Evolutionary conservation across 2,329 filamentous ascomycete genomes (phyloP).

Genomic region (Mycogone perniciosa): DNA sequence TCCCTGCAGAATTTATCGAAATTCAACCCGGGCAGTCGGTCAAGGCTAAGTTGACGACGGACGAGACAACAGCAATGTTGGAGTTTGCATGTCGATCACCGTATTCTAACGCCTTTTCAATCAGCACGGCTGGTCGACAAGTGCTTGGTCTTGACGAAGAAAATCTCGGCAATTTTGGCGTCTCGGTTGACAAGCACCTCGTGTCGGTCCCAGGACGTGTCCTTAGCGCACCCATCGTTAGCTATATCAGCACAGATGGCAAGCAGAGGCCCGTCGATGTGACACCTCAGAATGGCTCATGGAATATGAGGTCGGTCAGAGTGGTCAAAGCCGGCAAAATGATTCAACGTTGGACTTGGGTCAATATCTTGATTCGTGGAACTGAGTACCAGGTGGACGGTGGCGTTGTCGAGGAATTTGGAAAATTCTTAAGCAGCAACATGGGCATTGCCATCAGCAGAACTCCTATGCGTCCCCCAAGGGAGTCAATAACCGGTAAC

Average conservation of each 20-base stretch:
- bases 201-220: slow-evolving; percentile 69
- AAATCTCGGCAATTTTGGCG: slow-evolving; percentile 50
- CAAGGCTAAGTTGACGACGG: slow-evolving; percentile 49
- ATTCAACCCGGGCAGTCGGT: slow-evolving; percentile 60
- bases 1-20: slow-evolving; percentile 60
- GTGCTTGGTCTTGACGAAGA: slow-evolving; percentile 52
- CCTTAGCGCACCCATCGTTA: slow-evolving; percentile 52
- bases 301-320: slow-evolving; percentile 59
- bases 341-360: slow-evolving; percentile 46
- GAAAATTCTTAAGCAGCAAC: slow-evolving; percentile 27
- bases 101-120: slow-evolving; percentile 58
- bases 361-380: slow-evolving; percentile 30
- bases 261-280: slow-evolving; percentile 20
- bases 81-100: slow-evolving; percentile 63
- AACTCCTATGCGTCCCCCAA: slow-evolving; percentile 12
- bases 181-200: slow-evolving; percentile 54
- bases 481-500: slow-evolving; percentile 4
- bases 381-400: slow-evolving; percentile 12
- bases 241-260: slow-evolving; percentile 41
- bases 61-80: slow-evolving; percentile 65
- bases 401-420: slow-evolving; percentile 28
- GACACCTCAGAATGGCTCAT: slow-evolving; percentile 47
- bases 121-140: slow-evolving; percentile 50
- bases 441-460: slow-evolving; percentile 35
- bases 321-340: slow-evolving; percentile 45